Evolutionary conservation across 2,329 filamentous ascomycete species (phyloP).

Genomic region (Cercospora zeae-maydis): DNA sequence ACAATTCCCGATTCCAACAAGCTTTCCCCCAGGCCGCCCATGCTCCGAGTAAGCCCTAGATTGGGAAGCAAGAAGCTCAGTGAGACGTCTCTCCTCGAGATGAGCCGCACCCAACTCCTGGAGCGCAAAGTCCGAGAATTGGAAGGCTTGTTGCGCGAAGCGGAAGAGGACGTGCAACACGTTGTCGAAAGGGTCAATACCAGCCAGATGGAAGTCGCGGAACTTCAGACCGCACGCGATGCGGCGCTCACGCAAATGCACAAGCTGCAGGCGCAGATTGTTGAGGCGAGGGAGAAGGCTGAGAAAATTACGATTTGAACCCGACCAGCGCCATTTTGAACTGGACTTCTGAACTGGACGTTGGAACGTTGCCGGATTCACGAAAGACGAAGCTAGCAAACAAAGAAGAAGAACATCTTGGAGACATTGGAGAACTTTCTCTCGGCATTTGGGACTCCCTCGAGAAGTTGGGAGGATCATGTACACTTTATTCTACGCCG

Average conservation of each 20-base stretch:
- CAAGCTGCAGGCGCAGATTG: slow-evolving; percentile 64
- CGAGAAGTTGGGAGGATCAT: too few relatives aligned
- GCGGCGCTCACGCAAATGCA: slow-evolving; percentile 69
- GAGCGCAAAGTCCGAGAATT: slow-evolving; percentile 78
- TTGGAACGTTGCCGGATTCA: not conserved
- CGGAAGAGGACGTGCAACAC: slow-evolving; percentile 78
- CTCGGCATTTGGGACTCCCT: too few relatives aligned
- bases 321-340: not conserved
- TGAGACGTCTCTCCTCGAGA: slow-evolving; percentile 55
- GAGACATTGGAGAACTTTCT: not conserved
- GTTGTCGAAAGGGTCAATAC: slow-evolving; percentile 78
- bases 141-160: slow-evolving; percentile 72
- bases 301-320: slow-evolving; percentile 38
- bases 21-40: slow-evolving; percentile 52
- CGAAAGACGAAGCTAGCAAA: not conserved
- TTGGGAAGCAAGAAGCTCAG: slow-evolving; percentile 58
- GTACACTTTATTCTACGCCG: too few relatives aligned
- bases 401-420: not conserved
- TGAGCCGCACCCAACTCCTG: slow-evolving; percentile 69
- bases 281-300: slow-evolving; percentile 60
- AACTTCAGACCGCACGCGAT: slow-evolving; percentile 72
- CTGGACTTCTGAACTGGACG: too few relatives aligned
- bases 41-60: slow-evolving; percentile 49
- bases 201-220: slow-evolving; percentile 77
- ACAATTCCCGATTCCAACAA: slow-evolving; percentile 50